Base-by-base conservation (phyloP, 208 protist species). In the Leptomonas pyrrhocoris region DNA sequence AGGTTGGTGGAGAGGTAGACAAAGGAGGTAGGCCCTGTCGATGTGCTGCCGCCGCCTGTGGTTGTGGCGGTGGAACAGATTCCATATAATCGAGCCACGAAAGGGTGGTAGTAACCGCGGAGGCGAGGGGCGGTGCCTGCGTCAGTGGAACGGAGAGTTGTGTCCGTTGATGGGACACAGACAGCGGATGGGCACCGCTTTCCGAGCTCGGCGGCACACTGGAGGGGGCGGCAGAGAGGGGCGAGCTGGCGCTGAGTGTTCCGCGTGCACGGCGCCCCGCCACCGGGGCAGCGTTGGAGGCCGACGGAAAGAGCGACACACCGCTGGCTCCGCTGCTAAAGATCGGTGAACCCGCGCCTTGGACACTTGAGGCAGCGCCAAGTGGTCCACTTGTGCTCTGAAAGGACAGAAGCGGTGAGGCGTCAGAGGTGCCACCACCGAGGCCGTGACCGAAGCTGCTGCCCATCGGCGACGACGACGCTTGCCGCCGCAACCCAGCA, bases 81-180 rank as follows among this genome's bases (percentile, higher is more conserved):
- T 77, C 56, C 15, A 65, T 59, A 28, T 70, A 55, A 27, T 69
- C 57, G 21, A 77, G 57, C 71, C 71, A 77, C 48, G 71, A 50
- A 25, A 77, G 42, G 1, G 48, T 9, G 19, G 61, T 57, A 11
- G 57, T 21, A n/a, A 55, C 63, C 16, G 34, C 65, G 13, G 63
- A 36, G 15, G 25, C 40, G 11, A 3, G 56, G 3, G 38, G 38
- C 30, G 56, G 12, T 61, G 34, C 54, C 8, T 49, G 56, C 7
- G 38, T 28, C 12, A 31, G 38, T 34, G 56, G 54, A 5, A 19
- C 16, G 12, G 23, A 21, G 48, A 30, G 48, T 28, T 53, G 34
- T 45, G 8, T n/a, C 21, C 34, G 43, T 42, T 1, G 23, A 8
- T 46, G 58, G 21, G 31, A 25, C 23, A 15, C 15, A 21, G 34